Conservation (phyloP, 2,329 filamentous ascomycete species). For the Alternaria ventricosa region DNA sequence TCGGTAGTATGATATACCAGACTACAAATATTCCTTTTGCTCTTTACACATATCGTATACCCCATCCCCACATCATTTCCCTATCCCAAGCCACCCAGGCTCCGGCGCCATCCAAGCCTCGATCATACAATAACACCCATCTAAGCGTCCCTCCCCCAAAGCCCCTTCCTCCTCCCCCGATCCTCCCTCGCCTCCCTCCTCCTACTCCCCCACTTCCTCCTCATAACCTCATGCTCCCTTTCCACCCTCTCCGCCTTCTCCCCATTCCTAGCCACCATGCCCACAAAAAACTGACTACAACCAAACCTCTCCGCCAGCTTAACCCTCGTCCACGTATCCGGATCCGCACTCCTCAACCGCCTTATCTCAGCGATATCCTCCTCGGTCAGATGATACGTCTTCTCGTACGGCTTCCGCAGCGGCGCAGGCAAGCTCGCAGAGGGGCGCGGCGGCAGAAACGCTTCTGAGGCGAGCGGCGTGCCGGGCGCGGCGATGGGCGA, state of each 20-base stretch:
- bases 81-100: background rate
- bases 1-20: background rate
- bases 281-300: constrained; percentile 68
- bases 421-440: constrained; percentile 54
- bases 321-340: constrained; percentile 64
- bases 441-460: constrained; percentile 29
- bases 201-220: constrained; percentile 66
- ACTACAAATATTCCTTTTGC: background rate
- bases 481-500: constrained; percentile 38
- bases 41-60: background rate
- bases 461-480: constrained; percentile 30
- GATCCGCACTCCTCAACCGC: constrained; percentile 60
- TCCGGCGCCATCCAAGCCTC: background rate
- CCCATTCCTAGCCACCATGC: constrained; percentile 60
- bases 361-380: constrained; percentile 67
- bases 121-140: background rate
- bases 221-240: constrained; percentile 60
- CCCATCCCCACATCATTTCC: background rate
- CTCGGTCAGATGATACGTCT: constrained; percentile 67
- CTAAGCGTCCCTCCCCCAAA: constrained; percentile 65
- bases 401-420: constrained; percentile 59
- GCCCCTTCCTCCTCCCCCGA: constrained; percentile 63
- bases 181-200: constrained; percentile 68
- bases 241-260: constrained; percentile 51
- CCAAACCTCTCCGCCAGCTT: constrained; percentile 68